A percentile compares a stretch with the other conserved stretches of the same genome.
Conservation (phyloP, 768 basidiomycete genomes). For the Podaxis sp. region DNA sequence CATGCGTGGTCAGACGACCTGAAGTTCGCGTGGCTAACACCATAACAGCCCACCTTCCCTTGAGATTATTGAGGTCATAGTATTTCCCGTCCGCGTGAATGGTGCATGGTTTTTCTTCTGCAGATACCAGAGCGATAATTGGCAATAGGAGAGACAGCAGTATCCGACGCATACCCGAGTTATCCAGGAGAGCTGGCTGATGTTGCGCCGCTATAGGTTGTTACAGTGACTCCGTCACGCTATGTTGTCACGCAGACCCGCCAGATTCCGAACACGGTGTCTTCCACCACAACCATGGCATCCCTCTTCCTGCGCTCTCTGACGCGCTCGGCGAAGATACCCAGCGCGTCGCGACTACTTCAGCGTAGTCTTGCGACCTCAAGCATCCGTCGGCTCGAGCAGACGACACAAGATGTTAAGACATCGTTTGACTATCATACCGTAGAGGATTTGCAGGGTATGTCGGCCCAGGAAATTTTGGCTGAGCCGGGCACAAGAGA, state of each 20-base stretch:
- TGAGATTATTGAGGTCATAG: constrained; percentile 65
- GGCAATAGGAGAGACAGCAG: constrained; percentile 9
- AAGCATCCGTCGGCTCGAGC: constrained; percentile 24
- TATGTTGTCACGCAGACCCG: constrained; percentile 26
- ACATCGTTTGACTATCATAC: constrained; percentile 62
- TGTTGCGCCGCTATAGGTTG: constrained; percentile 11
- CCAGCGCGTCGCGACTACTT: constrained; percentile 23
- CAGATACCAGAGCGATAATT: constrained; percentile 13
- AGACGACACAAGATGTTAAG: constrained; percentile 22
- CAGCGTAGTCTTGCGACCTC: constrained; percentile 36
- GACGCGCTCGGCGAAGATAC: constrained; percentile 38
- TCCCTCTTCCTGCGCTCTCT: constrained; percentile 61
- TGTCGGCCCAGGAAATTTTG: constrained; percentile 77
- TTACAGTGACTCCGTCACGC: background rate
- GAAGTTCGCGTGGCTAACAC: constrained; percentile 9
- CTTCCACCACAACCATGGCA: constrained; percentile 48
- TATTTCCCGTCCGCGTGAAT: constrained; percentile 49
- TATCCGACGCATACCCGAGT: constrained; percentile 4
- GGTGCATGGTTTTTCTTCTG: constrained; percentile 61
- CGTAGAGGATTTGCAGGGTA: constrained; percentile 81
- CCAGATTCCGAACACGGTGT: constrained; percentile 29
- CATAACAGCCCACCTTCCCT: constrained; percentile 40
- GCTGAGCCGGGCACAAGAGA: constrained; percentile 65
- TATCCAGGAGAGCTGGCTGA: background rate
- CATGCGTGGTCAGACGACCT: constrained; percentile 10